phyloP scores from a whole-genome alignment of 768 basidiomycete genomes.

The Infundibulicybe gibba region DNA sequence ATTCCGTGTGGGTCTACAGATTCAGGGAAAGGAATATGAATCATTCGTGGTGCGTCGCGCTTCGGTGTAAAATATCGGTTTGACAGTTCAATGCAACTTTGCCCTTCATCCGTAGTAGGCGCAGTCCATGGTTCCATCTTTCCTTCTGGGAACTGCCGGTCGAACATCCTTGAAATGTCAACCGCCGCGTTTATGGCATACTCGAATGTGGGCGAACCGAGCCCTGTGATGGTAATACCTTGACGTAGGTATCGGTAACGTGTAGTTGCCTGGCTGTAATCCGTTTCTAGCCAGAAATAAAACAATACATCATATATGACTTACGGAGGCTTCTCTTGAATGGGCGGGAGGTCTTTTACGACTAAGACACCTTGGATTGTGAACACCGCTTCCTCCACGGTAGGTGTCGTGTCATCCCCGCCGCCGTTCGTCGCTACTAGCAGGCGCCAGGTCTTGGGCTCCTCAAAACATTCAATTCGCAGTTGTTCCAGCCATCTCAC shows the following conservation, averaged over 20 bases:
- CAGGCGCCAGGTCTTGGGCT: not conserved
- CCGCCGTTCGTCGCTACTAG: not conserved
- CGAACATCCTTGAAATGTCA: not conserved
- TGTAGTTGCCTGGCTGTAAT: too few relatives aligned
- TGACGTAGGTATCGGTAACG: not conserved
- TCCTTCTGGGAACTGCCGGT: not conserved
- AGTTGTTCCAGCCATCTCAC: too few relatives aligned
- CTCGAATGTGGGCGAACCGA: not conserved
- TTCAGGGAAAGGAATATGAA: not conserved
- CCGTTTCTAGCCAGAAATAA: too few relatives aligned
- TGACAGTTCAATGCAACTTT: not conserved
- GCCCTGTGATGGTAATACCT: not conserved
- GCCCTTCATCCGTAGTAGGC: not conserved
- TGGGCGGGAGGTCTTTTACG: not conserved
- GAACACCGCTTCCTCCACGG: not conserved
- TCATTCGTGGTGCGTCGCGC: not conserved
- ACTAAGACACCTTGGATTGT: not conserved
- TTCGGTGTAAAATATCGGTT: not conserved
- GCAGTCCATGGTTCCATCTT: not conserved
- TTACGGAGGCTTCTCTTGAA: not conserved
- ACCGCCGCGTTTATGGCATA: not conserved
- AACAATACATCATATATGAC: not conserved
- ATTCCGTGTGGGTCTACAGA: not conserved
- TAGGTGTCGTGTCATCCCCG: not conserved
- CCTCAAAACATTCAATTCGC: too few relatives aligned